Evolutionary conservation across 1,284 basidiomycete species (phyloP).

Genomic region (Moniliella sp.): DNA sequence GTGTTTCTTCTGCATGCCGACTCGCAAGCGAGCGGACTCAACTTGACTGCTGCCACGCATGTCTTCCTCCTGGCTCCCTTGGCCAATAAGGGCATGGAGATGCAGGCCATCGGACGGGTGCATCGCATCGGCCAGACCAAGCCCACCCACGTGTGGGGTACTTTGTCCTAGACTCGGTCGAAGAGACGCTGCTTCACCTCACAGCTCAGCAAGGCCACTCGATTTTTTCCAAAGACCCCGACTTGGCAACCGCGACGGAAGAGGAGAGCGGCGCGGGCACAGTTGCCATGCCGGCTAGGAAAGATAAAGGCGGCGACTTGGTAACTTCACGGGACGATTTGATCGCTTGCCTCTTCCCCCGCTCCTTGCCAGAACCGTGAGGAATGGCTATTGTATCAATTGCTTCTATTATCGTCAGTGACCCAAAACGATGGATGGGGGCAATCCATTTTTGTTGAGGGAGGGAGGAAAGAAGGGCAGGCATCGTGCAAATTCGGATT

Average conservation of each 20-base stretch:
- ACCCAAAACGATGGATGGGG: too few relatives aligned
- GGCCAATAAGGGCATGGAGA: conserved; percentile 19
- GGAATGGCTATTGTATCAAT: too few relatives aligned
- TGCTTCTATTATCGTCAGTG: too few relatives aligned
- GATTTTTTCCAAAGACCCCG: conserved; percentile 7
- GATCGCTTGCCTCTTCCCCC: conserved; percentile 18
- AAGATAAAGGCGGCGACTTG: conserved; percentile 12
- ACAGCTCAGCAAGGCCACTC: conserved; percentile 12
- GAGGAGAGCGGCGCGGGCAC: conserved; percentile 2
- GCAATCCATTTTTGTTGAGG: too few relatives aligned
- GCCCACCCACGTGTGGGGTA: conserved; percentile 16
- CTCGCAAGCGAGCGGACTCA: conserved; percentile 22
- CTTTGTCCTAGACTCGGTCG: conserved; percentile 21
- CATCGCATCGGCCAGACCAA: conserved; percentile 26
- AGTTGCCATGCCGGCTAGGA: conserved; percentile 5
- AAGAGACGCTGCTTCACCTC: conserved; percentile 15
- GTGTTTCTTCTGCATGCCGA: conserved; percentile 28
- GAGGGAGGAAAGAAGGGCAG: too few relatives aligned
- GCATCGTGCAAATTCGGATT: too few relatives aligned
- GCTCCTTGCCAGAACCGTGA: too few relatives aligned
- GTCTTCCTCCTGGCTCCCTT: conserved; percentile 26
- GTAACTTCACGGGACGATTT: conserved; percentile 12
- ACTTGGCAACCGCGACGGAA: conserved; percentile 1
- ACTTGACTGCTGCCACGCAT: conserved; percentile 17
- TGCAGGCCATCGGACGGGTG: conserved; percentile 26